Evolutionary conservation across 108 stramenopile species (phyloP).

Genomic region (Hondaea fermentalgiana): DNA sequence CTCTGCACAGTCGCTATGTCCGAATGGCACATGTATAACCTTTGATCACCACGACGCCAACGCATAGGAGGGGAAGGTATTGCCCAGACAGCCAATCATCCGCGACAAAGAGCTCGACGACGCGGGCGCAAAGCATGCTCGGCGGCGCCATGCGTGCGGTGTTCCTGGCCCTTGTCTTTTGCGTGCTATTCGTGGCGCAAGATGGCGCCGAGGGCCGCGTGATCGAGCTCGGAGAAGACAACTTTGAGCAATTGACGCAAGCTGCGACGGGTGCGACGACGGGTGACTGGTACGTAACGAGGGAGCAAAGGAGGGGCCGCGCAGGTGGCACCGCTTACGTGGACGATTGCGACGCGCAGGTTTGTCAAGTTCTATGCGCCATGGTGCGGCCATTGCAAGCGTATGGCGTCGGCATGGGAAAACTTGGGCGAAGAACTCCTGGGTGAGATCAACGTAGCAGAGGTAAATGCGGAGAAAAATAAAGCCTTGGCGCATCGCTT

Average conservation of each 20-base stretch:
- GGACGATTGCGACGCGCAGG: neutral
- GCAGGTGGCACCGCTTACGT: too few species aligned
- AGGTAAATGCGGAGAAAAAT: neutral
- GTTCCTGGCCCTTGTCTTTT: neutral
- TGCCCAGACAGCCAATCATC: too few species aligned
- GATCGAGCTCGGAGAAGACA: slow-evolving; percentile 9
- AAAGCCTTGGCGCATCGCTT: neutral
- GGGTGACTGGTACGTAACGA: slow-evolving; percentile 26
- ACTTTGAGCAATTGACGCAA: slow-evolving; percentile 36
- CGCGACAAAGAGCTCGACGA: too few species aligned
- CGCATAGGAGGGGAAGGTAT: too few species aligned
- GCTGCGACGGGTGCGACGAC: slow-evolving; percentile 38
- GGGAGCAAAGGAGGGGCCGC: neutral
- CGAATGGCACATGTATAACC: too few species aligned
- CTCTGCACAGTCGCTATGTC: too few species aligned
- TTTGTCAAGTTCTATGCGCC: neutral
- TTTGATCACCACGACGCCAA: too few species aligned
- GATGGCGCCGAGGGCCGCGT: neutral
- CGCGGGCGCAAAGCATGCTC: too few species aligned
- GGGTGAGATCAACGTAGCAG: neutral
- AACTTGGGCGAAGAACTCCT: neutral
- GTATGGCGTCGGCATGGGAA: neutral
- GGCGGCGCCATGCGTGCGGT: too few species aligned
- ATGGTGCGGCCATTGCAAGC: neutral
- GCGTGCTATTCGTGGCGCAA: neutral